phyloP scores from a whole-genome alignment of 208 protist species.

The Acanthamoeba divionensis region DNA sequence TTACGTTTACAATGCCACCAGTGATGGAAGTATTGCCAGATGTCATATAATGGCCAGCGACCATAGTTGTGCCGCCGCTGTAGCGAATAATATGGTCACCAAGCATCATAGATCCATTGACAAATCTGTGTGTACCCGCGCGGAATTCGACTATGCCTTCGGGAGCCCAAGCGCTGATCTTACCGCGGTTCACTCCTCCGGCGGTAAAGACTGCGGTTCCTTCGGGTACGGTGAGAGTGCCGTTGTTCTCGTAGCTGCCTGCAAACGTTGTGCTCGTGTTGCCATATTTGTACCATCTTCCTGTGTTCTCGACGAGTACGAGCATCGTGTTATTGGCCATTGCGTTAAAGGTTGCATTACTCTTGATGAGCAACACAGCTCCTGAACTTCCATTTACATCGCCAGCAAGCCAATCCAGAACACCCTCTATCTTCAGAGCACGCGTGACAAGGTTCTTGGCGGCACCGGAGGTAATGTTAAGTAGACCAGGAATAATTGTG shows the following conservation, averaged over 20 bases:
- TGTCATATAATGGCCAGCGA: constrained; percentile 12
- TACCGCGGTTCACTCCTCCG: background rate
- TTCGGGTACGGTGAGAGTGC: background rate
- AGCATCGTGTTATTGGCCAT: background rate
- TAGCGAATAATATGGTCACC: constrained; percentile 20
- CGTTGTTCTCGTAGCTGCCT: constrained; percentile 42
- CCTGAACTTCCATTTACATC: background rate
- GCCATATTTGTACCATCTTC: constrained; percentile 17
- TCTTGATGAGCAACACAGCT: background rate
- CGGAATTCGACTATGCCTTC: background rate
- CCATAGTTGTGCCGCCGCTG: background rate
- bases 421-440: background rate
- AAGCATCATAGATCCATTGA: background rate
- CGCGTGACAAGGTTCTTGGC: constrained; percentile 6
- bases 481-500: background rate
- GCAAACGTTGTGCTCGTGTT: background rate
- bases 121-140: constrained; percentile 5
- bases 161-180: background rate
- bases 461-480: constrained; percentile 22
- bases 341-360: background rate
- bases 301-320: constrained; percentile 31
- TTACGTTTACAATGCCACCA: constrained; percentile 38
- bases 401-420: background rate
- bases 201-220: background rate
- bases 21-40: constrained; percentile 23